phyloP scores from a whole-genome alignment of 2,329 filamentous ascomycete species.

The Beauveria scarabaeidicola region DNA sequence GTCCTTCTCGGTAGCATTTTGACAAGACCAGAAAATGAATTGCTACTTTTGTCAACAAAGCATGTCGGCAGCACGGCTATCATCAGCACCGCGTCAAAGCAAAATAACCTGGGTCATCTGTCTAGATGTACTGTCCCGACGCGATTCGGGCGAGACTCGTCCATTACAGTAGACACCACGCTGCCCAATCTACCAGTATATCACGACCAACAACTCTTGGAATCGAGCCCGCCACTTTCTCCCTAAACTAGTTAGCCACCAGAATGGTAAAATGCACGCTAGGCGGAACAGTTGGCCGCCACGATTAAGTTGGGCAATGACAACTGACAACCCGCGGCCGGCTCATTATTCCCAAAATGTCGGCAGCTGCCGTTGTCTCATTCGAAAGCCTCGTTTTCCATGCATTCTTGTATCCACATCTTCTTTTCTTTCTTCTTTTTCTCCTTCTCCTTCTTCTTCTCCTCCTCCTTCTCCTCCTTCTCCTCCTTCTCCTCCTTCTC shows the following conservation, averaged over 20 bases:
- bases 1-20: neutral
- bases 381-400: neutral
- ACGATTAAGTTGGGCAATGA: slow-evolving; percentile 1
- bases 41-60: too few species aligned
- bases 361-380: neutral
- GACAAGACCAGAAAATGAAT: too few species aligned
- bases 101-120: neutral
- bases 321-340: neutral
- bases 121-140: neutral
- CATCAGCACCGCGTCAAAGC: too few species aligned
- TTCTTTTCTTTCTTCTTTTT: neutral
- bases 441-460: too few species aligned
- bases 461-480: too few species aligned
- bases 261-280: neutral
- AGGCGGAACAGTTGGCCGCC: neutral
- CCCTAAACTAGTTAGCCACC: neutral
- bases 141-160: neutral
- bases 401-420: neutral
- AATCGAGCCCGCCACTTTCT: neutral
- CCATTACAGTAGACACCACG: neutral
- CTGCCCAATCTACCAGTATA: neutral
- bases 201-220: neutral
- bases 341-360: too few species aligned
- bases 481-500: too few species aligned
- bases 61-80: too few species aligned